Percentiles rank a stretch among this genome's conserved stretches.
phyloP scores from a whole-genome alignment of 768 basidiomycete genomes.

The Dacryopinax primogenitus region DNA sequence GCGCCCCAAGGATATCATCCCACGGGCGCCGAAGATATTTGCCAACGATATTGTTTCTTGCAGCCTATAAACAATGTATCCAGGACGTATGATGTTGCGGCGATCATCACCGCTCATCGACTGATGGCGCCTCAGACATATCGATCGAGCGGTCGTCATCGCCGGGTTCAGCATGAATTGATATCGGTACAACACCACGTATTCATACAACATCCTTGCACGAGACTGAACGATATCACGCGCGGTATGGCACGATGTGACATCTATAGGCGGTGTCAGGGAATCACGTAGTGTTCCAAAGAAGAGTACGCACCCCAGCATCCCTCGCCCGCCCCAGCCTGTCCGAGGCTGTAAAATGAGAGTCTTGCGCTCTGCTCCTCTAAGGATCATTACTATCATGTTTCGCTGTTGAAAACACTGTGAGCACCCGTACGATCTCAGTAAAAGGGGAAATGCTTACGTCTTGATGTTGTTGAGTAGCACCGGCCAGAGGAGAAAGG shows the following conservation, averaged over 20 bases:
- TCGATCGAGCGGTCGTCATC: too few relatives aligned
- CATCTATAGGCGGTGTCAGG: conserved; percentile 16
- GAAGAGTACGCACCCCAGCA: conserved; percentile 50
- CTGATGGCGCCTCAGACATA: too few relatives aligned
- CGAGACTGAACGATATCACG: not conserved
- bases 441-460: conserved; percentile 33
- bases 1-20: too few relatives aligned
- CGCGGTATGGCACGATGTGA: conserved; percentile 23
- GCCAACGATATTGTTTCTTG: too few relatives aligned
- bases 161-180: too few relatives aligned
- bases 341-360: conserved; percentile 53
- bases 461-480: conserved; percentile 70
- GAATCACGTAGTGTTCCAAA: not conserved
- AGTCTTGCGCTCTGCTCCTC: conserved; percentile 35
- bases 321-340: conserved; percentile 79
- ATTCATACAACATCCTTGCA: not conserved
- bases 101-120: too few relatives aligned
- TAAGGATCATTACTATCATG: conserved; percentile 45
- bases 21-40: too few relatives aligned
- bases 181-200: too few relatives aligned
- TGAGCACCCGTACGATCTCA: conserved; percentile 7
- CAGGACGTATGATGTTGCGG: too few relatives aligned
- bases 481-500: conserved; percentile 53
- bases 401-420: conserved; percentile 38
- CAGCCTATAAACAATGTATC: too few relatives aligned